These are phyloP conservation scores for Boletus edulis DNA, from an alignment of 768 basidiomycete genomes.

Conservation along the genomic window DNA sequence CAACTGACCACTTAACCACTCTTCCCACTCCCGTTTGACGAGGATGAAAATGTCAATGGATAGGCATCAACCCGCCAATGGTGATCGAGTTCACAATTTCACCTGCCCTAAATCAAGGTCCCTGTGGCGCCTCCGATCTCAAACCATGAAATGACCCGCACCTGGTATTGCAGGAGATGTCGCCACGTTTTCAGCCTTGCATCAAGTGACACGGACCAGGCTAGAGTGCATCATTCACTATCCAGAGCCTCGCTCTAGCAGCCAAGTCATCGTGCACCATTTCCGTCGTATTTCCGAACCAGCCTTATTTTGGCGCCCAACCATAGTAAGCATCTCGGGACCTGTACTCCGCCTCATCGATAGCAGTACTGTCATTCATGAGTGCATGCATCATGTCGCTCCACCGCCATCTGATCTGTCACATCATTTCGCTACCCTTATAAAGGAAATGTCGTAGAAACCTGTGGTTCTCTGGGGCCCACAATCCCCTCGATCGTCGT, in stretches of 20 bases:
- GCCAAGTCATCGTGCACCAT: slow-evolving; percentile 19
- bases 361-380: slow-evolving; percentile 12
- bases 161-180: background rate
- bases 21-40: slow-evolving; percentile 64
- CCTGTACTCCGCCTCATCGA: slow-evolving; percentile 32
- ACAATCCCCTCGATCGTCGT: slow-evolving; percentile 31
- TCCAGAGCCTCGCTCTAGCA: slow-evolving; percentile 21
- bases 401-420: slow-evolving; percentile 23
- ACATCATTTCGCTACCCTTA: slow-evolving; percentile 22
- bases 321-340: slow-evolving; percentile 20
- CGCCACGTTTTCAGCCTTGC: slow-evolving; percentile 12
- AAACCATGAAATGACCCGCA: slow-evolving; percentile 9
- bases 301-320: slow-evolving; percentile 17
- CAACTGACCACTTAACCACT: slow-evolving; percentile 61
- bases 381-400: slow-evolving; percentile 16
- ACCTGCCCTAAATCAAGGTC: slow-evolving; percentile 35
- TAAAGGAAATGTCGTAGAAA: slow-evolving; percentile 26
- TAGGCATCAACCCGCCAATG: slow-evolving; percentile 19
- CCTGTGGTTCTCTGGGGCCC: slow-evolving; percentile 28
- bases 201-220: slow-evolving; percentile 5
- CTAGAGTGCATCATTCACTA: slow-evolving; percentile 7
- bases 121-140: slow-evolving; percentile 27
- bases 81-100: slow-evolving; percentile 13
- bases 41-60: slow-evolving; percentile 48
- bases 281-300: slow-evolving; percentile 25